Conservation (phyloP, 179 eudicot genomes). For the Drosera spatulata region DNA sequence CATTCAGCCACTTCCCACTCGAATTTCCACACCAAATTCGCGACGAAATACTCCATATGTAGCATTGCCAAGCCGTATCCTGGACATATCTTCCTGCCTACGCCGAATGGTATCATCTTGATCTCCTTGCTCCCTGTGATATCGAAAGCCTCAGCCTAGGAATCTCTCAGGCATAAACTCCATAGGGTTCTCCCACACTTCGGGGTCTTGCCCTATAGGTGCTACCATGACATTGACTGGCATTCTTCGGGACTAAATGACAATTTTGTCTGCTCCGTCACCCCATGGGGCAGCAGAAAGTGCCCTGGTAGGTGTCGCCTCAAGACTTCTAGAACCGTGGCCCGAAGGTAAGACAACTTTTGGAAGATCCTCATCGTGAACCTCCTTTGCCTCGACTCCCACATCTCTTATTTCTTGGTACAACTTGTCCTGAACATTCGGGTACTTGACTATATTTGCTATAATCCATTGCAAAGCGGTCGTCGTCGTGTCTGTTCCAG, state of each 20-base stretch:
- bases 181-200: conserved; percentile 13
- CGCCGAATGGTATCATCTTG: conserved; percentile 17
- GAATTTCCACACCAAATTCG: conserved; percentile 7
- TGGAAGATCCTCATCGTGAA: conserved; percentile 4
- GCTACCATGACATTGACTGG: conserved; percentile 3
- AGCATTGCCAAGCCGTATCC: conserved; percentile 5
- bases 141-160: conserved; percentile 1
- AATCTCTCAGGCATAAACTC: conserved; percentile 11
- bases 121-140: conserved; percentile 10
- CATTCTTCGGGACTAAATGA: conserved; percentile 5
- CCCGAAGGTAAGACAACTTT: conserved; percentile 8
- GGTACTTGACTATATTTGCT: conserved; percentile 13
- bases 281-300: conserved; percentile 12
- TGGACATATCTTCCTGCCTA: conserved; percentile 6
- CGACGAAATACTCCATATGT: conserved; percentile 12
- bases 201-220: conserved; percentile 7
- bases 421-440: conserved; percentile 5
- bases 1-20: conserved; percentile 3
- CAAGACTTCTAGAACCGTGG: conserved; percentile 7
- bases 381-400: not conserved
- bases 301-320: conserved; percentile 12
- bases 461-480: conserved; percentile 13
- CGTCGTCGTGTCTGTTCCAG: conserved; percentile 10
- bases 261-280: conserved; percentile 3
- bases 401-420: conserved; percentile 1